A percentile compares a stretch with the other conserved stretches of the same genome.
These are phyloP conservation scores for Didymella exigua DNA, from an alignment of 2,329 filamentous ascomycete species.

Conservation along the genomic window DNA sequence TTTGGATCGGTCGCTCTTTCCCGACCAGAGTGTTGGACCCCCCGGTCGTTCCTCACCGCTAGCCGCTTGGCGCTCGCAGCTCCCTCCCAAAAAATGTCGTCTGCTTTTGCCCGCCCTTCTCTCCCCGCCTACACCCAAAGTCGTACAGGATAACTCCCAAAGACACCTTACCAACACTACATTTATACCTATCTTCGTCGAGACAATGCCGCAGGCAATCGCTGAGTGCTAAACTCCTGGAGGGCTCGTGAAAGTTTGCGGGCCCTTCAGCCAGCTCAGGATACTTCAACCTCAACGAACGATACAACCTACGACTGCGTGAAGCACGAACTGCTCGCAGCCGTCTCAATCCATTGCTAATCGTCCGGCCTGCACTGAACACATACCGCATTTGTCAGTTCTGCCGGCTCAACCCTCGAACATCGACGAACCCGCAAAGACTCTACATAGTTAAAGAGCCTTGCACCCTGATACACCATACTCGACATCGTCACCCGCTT, in stretches of 20 bases:
- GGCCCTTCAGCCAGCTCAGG: constrained; percentile 81
- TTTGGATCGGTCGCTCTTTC: constrained; percentile 13
- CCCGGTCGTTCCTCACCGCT: constrained; percentile 24
- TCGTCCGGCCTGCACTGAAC: constrained; percentile 42
- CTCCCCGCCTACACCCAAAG: constrained; percentile 49
- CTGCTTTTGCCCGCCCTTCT: constrained; percentile 34
- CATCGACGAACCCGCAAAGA: constrained; percentile 42
- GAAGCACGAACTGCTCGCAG: constrained; percentile 42
- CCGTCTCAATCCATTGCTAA: constrained; percentile 38
- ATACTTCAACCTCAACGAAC: constrained; percentile 63
- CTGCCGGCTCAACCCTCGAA: constrained; percentile 37
- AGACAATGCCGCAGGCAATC: constrained; percentile 56
- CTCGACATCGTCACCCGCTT: constrained; percentile 33
- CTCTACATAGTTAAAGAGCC: constrained; percentile 47
- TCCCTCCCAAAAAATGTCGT: constrained; percentile 31
- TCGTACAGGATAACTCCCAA: constrained; percentile 40
- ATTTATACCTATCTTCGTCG: constrained; percentile 49
- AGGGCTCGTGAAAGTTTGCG: constrained; percentile 61
- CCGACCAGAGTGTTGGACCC: constrained; percentile 20
- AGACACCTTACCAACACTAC: constrained; percentile 30
- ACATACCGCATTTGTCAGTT: constrained; percentile 41
- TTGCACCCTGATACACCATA: constrained; percentile 40
- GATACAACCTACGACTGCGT: constrained; percentile 47
- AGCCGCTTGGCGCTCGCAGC: constrained; percentile 29
- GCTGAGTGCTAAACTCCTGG: constrained; percentile 82